Conservation (phyloP, 2,329 filamentous ascomycete species). For the Arthrocladium fulminans region DNA sequence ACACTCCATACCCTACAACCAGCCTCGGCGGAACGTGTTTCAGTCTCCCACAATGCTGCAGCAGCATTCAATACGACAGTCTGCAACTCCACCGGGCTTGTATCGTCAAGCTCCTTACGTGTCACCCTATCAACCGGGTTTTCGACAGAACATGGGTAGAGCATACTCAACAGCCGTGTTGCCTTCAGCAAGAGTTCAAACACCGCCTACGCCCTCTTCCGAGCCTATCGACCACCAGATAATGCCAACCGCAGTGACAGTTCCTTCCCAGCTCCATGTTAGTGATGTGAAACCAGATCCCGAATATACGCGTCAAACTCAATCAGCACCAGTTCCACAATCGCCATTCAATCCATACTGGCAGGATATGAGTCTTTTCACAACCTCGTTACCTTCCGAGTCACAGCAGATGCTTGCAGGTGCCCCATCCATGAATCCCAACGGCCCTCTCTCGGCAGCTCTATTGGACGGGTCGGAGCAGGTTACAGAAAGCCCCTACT, state of each 20-base stretch:
- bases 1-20: constrained; percentile 33
- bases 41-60: constrained; percentile 24
- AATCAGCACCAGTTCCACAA: constrained; percentile 25
- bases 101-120: constrained; percentile 39
- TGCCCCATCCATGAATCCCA: constrained; percentile 37
- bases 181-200: constrained; percentile 18
- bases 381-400: constrained; percentile 43
- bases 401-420: constrained; percentile 42
- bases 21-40: constrained; percentile 27
- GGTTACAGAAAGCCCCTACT: constrained; percentile 32
- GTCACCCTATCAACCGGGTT: constrained; percentile 25
- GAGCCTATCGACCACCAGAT: constrained; percentile 27
- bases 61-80: constrained; percentile 17
- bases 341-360: constrained; percentile 18
- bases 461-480: constrained; percentile 40
- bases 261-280: constrained; percentile 12
- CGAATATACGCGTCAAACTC: constrained; percentile 18
- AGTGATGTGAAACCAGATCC: constrained; percentile 13
- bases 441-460: constrained; percentile 37
- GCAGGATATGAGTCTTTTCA: constrained; percentile 36
- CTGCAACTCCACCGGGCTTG: constrained; percentile 13
- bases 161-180: constrained; percentile 17
- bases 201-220: constrained; percentile 28
- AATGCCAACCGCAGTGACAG: constrained; percentile 36
- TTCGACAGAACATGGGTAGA: constrained; percentile 15